These are phyloP conservation scores for Cercis canadensis DNA, from an alignment of 306 rosid genomes.

Conservation along the genomic window DNA sequence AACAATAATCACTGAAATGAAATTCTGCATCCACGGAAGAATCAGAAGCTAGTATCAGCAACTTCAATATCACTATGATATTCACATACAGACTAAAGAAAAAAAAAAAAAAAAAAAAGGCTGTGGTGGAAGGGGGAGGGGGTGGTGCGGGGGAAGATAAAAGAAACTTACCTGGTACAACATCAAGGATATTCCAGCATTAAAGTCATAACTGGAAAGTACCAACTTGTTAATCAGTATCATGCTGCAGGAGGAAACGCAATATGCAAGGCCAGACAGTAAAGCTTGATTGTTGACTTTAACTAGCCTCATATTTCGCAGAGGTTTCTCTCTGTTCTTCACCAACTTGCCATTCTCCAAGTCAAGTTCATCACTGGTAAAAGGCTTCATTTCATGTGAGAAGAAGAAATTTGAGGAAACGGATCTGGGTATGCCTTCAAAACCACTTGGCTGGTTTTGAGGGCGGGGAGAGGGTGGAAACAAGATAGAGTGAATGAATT, in stretches of 20 bases:
- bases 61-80: conserved; percentile 24
- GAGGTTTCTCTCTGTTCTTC: conserved; percentile 56
- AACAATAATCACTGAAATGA: conserved; percentile 81
- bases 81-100: neutral
- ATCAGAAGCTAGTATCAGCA: conserved; percentile 33
- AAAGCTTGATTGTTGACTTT: conserved; percentile 80
- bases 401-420: neutral
- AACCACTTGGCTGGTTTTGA: neutral
- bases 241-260: conserved; percentile 93
- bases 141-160: neutral
- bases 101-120: neutral
- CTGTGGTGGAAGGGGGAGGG: too few species aligned
- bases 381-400: conserved; percentile 64
- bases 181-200: conserved; percentile 94
- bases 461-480: too few species aligned
- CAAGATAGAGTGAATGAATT: neutral
- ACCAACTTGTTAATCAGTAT: conserved; percentile 87
- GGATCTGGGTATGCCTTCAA: conserved; percentile 19
- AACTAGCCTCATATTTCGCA: conserved; percentile 50
- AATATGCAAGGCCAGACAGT: conserved; percentile 88
- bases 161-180: conserved; percentile 78
- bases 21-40: conserved; percentile 72
- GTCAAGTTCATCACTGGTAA: conserved; percentile 56
- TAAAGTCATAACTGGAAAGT: conserved; percentile 88
- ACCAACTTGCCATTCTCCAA: conserved; percentile 73